A percentile compares a stretch with the other conserved stretches of the same genome.
phyloP scores from a whole-genome alignment of 169 alveolate species.

The Eimeria sp. region DNA sequence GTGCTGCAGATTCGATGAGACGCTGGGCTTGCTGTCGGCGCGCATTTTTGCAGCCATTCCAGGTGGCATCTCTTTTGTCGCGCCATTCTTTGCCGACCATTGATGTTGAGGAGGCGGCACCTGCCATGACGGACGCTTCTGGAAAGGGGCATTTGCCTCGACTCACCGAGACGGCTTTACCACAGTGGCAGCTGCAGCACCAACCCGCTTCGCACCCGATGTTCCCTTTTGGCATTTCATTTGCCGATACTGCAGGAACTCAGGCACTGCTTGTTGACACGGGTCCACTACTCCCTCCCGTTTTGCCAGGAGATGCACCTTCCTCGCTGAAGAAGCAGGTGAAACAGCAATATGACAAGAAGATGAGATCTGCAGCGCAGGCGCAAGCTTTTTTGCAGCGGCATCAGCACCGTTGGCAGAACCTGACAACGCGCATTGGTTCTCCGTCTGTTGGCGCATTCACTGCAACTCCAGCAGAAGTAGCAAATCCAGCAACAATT shows the following conservation, averaged over 20 bases:
- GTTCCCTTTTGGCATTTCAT: constrained; percentile 57
- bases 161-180: background rate
- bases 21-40: constrained; percentile 64
- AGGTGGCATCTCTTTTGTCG: constrained; percentile 1
- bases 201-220: background rate
- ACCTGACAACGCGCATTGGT: background rate
- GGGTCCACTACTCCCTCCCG: constrained; percentile 36
- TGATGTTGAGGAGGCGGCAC: background rate
- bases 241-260: background rate
- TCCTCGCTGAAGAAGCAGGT: constrained; percentile 33
- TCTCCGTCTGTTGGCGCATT: background rate
- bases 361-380: constrained; percentile 14
- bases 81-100: background rate
- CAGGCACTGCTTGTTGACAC: constrained; percentile 33
- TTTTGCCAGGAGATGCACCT: background rate
- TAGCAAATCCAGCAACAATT: background rate
- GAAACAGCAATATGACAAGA: constrained; percentile 15
- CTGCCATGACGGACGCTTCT: background rate
- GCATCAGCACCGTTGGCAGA: constrained; percentile 1
- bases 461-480: background rate
- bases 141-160: background rate
- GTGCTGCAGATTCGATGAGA: constrained; percentile 43
- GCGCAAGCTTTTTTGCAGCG: background rate
- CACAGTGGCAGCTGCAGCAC: constrained; percentile 8
- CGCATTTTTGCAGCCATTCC: constrained; percentile 50